phyloP scores from a whole-genome alignment of 2,329 filamentous ascomycete species.

The Pseudodiploospora longispora region DNA sequence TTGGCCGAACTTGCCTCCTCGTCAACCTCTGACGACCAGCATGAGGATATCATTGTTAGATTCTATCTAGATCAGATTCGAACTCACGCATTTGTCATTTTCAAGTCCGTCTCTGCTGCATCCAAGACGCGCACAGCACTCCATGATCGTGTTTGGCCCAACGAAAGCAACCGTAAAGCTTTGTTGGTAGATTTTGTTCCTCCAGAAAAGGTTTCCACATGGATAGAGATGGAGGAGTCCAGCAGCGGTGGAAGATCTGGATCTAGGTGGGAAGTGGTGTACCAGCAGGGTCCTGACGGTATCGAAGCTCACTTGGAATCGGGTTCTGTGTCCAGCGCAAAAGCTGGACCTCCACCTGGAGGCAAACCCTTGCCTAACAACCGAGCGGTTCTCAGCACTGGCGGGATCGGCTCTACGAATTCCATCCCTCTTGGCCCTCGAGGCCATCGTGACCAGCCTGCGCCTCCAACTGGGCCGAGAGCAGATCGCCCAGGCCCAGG shows the following conservation, averaged over 20 bases:
- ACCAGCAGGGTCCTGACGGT: constrained; percentile 50
- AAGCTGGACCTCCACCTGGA: constrained; percentile 10
- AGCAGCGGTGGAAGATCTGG: constrained; percentile 32
- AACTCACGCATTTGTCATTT: constrained; percentile 77
- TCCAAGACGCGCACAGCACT: constrained; percentile 67
- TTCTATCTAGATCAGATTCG: constrained; percentile 81
- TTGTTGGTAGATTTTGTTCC: constrained; percentile 90
- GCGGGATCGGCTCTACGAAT: constrained; percentile 19
- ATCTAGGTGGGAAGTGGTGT: constrained; percentile 64
- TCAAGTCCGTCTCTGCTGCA: constrained; percentile 62
- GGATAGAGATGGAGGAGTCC: constrained; percentile 63
- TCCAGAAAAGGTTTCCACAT: constrained; percentile 59
- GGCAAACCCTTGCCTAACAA: no score
- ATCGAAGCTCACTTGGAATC: constrained; percentile 46
- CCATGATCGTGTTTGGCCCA: constrained; percentile 76
- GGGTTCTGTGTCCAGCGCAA: constrained; percentile 12
- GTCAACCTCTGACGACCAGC: constrained; percentile 29
- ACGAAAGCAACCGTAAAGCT: constrained; percentile 74
- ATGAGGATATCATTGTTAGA: constrained; percentile 46
- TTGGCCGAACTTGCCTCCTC: constrained; percentile 61
- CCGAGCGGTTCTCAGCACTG: neutral
- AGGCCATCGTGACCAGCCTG: constrained; percentile 15
- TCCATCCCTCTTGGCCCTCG: constrained; percentile 31
- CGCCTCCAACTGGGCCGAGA: constrained; percentile 29
- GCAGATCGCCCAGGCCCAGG: constrained; percentile 26